Conservation (phyloP, 108 stramenopile species). For the Skeletonema potamos region DNA sequence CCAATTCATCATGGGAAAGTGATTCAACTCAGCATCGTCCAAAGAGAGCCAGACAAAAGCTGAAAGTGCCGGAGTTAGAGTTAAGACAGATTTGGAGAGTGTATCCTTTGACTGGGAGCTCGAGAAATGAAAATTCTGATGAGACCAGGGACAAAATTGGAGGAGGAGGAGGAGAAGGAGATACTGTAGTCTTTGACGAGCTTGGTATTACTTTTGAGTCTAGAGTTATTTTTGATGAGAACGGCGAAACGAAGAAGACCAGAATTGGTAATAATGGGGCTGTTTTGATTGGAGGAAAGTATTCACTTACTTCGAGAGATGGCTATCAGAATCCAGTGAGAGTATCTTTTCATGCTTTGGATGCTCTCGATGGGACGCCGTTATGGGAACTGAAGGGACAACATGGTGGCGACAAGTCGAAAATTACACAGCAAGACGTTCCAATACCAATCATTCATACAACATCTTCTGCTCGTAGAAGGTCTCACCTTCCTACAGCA, state of each 20-base stretch:
- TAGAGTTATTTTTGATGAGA: conserved; percentile 23
- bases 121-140: neutral
- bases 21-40: conserved; percentile 27
- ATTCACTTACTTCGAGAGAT: conserved; percentile 12
- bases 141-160: neutral
- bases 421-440: conserved; percentile 1
- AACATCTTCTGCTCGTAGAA: conserved; percentile 65
- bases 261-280: conserved; percentile 34
- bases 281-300: conserved; percentile 39
- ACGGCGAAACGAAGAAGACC: neutral
- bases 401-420: conserved; percentile 5
- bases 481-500: conserved; percentile 56
- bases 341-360: conserved; percentile 60
- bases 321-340: conserved; percentile 13
- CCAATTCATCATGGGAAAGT: neutral
- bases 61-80: conserved; percentile 42
- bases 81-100: conserved; percentile 46
- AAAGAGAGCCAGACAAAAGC: conserved; percentile 32
- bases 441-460: conserved; percentile 36
- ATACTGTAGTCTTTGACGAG: conserved; percentile 31
- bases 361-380: conserved; percentile 61
- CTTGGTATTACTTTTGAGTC: conserved; percentile 43
- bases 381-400: conserved; percentile 58
- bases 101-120: conserved; percentile 24
- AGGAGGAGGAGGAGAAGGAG: neutral